These are phyloP conservation scores for Periconia sp. DNA, from an alignment of 2,329 filamentous ascomycete genomes.

Conservation along the genomic window DNA sequence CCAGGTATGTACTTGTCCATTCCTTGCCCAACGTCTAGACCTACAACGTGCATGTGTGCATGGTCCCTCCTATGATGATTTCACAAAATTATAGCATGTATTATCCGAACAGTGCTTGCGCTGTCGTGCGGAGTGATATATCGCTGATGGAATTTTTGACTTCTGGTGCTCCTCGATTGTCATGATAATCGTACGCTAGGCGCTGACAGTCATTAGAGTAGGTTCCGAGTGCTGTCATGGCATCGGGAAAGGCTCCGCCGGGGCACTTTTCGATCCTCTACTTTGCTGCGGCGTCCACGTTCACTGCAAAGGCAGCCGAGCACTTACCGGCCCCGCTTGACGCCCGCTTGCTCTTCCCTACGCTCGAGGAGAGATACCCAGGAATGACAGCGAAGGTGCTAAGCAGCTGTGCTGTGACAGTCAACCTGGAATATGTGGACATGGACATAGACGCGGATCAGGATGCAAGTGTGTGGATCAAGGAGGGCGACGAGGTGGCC, in stretches of 20 bases:
- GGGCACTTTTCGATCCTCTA: conserved; percentile 81
- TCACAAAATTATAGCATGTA: conserved; percentile 51
- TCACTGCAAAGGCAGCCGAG: conserved; percentile 69
- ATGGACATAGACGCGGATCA: conserved; percentile 54
- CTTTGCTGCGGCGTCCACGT: conserved; percentile 75
- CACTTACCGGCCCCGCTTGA: conserved; percentile 66
- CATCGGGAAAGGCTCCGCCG: conserved; percentile 51
- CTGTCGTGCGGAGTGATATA: conserved; percentile 32
- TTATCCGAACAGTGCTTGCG: conserved; percentile 47
- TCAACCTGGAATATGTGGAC: conserved; percentile 82
- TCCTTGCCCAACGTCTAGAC: not conserved
- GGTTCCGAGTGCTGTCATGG: conserved; percentile 29
- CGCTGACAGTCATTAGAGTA: conserved; percentile 18
- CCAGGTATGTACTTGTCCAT: conserved; percentile 3
- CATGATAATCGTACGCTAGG: not conserved
- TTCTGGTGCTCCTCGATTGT: not conserved
- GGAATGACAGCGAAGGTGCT: conserved; percentile 71
- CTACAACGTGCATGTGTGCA: too few relatives aligned
- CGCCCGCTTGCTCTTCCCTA: conserved; percentile 63
- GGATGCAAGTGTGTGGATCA: conserved; percentile 55
- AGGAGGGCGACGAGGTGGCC: conserved; percentile 78
- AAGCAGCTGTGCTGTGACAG: conserved; percentile 71
- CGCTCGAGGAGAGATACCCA: conserved; percentile 68
- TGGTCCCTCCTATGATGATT: conserved; percentile 35
- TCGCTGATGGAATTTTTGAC: conserved; percentile 30